These are phyloP conservation scores for Dendryphion nanum DNA, from an alignment of 2,329 filamentous ascomycete genomes.

Conservation along the genomic window DNA sequence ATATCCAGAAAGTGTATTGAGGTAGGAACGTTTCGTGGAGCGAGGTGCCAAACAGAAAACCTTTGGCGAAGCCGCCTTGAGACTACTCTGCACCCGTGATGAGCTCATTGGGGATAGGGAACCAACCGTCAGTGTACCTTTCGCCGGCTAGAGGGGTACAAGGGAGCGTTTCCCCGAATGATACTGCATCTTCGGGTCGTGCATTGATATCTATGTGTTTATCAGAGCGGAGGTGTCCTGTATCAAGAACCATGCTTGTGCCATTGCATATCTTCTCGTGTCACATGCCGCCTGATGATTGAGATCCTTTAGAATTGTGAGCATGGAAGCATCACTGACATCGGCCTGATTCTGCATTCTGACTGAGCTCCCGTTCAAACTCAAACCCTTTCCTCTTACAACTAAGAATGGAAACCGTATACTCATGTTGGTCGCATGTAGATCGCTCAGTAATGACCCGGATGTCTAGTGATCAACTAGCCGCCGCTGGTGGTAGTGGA, in stretches of 20 bases:
- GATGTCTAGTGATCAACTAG: background rate
- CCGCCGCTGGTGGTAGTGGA: background rate
- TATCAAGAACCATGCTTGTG: constrained; percentile 7
- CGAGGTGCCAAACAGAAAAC: too few species aligned
- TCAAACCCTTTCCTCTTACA: background rate
- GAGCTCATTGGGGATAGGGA: too few species aligned
- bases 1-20: too few species aligned
- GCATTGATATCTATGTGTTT: constrained; percentile 11
- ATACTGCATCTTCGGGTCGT: constrained; percentile 6
- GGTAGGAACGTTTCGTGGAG: too few species aligned
- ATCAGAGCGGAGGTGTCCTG: constrained; percentile 7
- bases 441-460: background rate
- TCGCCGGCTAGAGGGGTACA: constrained; percentile 10
- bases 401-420: background rate
- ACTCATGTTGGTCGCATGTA: background rate
- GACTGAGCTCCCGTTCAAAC: background rate
- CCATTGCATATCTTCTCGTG: constrained; percentile 13
- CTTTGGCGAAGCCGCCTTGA: too few species aligned
- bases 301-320: too few species aligned
- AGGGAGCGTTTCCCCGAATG: constrained; percentile 5
- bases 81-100: too few species aligned
- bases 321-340: too few species aligned
- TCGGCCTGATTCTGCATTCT: background rate
- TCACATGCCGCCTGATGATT: too few species aligned
- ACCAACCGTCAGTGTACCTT: constrained; percentile 7